Evolutionary conservation across 2,329 filamentous ascomycete species (phyloP).

Genomic region (Niveomyces coronatus): DNA sequence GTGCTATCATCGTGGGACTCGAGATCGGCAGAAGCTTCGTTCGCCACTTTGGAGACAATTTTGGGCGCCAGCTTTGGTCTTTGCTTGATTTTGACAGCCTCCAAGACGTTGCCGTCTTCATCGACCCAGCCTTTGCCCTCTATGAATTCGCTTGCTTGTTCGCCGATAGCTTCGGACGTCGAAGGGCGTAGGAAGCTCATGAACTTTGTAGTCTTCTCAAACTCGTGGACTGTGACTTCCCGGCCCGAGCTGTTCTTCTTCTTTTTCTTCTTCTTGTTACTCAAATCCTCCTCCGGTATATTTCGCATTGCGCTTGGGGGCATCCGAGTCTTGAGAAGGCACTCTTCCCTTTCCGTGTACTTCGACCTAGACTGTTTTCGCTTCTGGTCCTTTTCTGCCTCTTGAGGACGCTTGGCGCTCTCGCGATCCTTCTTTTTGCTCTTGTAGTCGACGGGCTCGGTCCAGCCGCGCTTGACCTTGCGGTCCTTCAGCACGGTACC

Average conservation of each 20-base stretch:
- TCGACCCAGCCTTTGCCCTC: conserved; percentile 87
- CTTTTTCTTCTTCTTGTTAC: conserved; percentile 52
- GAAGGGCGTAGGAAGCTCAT: conserved; percentile 65
- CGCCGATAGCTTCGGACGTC: conserved; percentile 20
- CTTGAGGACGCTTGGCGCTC: conserved; percentile 29
- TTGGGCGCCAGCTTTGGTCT: conserved; percentile 23
- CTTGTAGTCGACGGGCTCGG: conserved; percentile 48
- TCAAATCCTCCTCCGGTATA: conserved; percentile 28
- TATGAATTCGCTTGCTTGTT: conserved; percentile 51
- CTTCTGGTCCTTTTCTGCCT: conserved; percentile 43
- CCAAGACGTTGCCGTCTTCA: conserved; percentile 63
- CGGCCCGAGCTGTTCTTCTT: conserved; percentile 39
- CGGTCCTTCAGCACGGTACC: conserved; percentile 66
- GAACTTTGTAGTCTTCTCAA: conserved; percentile 72
- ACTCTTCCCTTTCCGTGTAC: conserved; percentile 71
- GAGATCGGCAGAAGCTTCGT: conserved; percentile 14
- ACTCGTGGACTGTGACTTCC: conserved; percentile 74
- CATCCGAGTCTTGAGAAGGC: conserved; percentile 73
- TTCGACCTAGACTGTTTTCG: conserved; percentile 58
- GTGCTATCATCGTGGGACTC: conserved; percentile 24
- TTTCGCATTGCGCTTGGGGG: conserved; percentile 38
- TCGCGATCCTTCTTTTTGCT: conserved; percentile 36
- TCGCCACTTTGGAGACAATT: conserved; percentile 11
- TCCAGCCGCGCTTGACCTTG: conserved; percentile 85
- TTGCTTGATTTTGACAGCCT: conserved; percentile 34